Evolutionary conservation across 2,329 filamentous ascomycete genomes (phyloP), one percentile per base, ranked within the genome.

Genomic region (Cladosporium sp.): DNA sequence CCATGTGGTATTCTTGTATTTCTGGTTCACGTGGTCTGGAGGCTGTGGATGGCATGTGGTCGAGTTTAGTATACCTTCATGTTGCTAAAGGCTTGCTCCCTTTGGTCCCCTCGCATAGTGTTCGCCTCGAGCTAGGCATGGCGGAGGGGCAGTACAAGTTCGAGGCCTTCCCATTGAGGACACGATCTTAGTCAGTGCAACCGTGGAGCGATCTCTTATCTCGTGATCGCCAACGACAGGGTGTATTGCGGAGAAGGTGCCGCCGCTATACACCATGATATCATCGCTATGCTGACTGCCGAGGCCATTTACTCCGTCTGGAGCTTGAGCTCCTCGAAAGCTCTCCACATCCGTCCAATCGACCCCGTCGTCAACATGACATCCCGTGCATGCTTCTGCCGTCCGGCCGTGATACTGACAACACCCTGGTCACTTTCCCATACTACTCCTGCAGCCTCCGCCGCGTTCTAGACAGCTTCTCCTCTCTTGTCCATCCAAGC

Each of bases 351-450:
- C 43, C 36, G 26, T 18, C 51, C 51, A 54, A 32, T 21, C 28
- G 18, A 32, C 36, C 58, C 39, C 58, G 53, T 53, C 58, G 58
- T 51, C 58, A 46, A 61, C 28, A 61, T 53, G 58, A 61, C 58
- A 61, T 61, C 28, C 7, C 10, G 18, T 49, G 49, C 25, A n/a
- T 26, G 49, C 26, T 28, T 28, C 21, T 57, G 23, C 58, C 58
- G 58, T 18, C 46, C 21, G 36, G 28, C 58, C 58, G 58, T 36
- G 43, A 61, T 51, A 61, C 25, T 28, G 30, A 23, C 26, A 30
- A 30, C 23, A 60, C 39, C 58, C 58, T 18, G 18, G 36, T 49
- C 58, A 26, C 28, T 51, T 32, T 2, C 6, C 51, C n/a, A 54
- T 54, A 3, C 34, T 58, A 23, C 32, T 43, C 21, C 56, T 58